A percentile compares a stretch with the other conserved stretches of the same genome.
Evolutionary conservation across 2,329 filamentous ascomycete species (phyloP).

Genomic region (Phyllosticta citrichinensis): DNA sequence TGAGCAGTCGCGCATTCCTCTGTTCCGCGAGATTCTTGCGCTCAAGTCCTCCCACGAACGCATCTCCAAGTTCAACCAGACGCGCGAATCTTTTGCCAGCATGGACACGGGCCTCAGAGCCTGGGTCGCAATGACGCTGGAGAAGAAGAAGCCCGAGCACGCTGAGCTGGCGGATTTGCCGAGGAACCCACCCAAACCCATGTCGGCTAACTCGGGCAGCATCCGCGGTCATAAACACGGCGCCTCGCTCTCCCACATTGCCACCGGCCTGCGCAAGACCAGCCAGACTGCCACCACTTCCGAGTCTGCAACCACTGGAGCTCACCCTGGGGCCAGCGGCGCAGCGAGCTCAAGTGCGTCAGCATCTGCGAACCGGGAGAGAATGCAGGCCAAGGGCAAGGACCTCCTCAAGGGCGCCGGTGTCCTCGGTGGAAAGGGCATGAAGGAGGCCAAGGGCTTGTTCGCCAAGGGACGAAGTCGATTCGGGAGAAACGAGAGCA

Average conservation of each 20-base stretch:
- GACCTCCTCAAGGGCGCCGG: constrained; percentile 79
- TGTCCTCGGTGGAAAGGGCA: constrained; percentile 55
- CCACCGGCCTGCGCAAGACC: constrained; percentile 10
- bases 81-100: constrained; percentile 57
- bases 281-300: constrained; percentile 15
- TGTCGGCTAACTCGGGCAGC: constrained; percentile 9
- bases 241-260: constrained; percentile 27
- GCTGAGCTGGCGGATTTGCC: constrained; percentile 38
- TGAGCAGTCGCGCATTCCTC: constrained; percentile 4
- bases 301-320: constrained; percentile 13
- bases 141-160: constrained; percentile 43
- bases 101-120: constrained; percentile 65
- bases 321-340: constrained; percentile 14
- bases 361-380: constrained; percentile 17
- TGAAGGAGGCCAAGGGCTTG: constrained; percentile 79
- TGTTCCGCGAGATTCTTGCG: constrained; percentile 67
- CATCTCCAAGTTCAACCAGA: constrained; percentile 63
- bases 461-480: constrained; percentile 86
- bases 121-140: constrained; percentile 45
- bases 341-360: constrained; percentile 21
- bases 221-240: constrained; percentile 22
- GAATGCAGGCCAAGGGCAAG: constrained; percentile 73
- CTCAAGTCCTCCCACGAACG: constrained; percentile 57
- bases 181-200: constrained; percentile 26
- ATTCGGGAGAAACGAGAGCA: constrained; percentile 60